Evolutionary conservation across 371 early-diverging fungal species (phyloP), one percentile per base, ranked within the genome.

Genomic region (Circinella umbellata): DNA sequence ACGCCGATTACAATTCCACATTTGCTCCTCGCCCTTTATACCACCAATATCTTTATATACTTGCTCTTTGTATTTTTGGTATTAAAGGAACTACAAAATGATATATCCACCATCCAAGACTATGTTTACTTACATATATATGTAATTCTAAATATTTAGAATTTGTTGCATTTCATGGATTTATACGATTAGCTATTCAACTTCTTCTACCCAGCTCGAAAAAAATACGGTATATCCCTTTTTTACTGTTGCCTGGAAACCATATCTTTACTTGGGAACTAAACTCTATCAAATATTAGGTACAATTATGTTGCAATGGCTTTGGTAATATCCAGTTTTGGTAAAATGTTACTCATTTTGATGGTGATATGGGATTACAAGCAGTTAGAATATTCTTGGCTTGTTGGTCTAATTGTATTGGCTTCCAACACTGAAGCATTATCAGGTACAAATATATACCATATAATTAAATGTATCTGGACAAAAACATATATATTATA

Each of bases 341-440:
- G 94, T 46, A 96, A 94, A 75, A 88, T 98, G 75, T 80, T 98
- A 63, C 81, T 94, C 63, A 92, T 96, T 15, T 77, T 95, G 55
- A 93, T 97, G 92, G 96, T 96, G 4, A 94, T 98, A 34, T 98
- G 98, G 98, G 92, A 96, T 66, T 96, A 96, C 73, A 87, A 90
- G 51, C 90, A 91, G 66, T 75, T 93, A 5, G 91, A 93, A n/a
- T 93, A 94, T 49, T 88, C 94, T 4, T 92, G 93, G 92, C 84
- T 95, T 1, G 84, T 94, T 53, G 91, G 91, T 74, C 72, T 90
- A 27, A 82, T 96, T 37, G 93, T 94, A 3, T 77, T 95, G 14
- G 90, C 92, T 6, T 95, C 96, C 18, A 96, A 97, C 71, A 75
- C 91, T 3, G 94, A 94, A 60, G 98, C 98, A 0, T 66, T 96